Percentiles rank a stretch among this genome's conserved stretches.
Evolutionary conservation across 495 filamentous ascomycete species (phyloP).

Genomic region (Penicillium longicatenatum): DNA sequence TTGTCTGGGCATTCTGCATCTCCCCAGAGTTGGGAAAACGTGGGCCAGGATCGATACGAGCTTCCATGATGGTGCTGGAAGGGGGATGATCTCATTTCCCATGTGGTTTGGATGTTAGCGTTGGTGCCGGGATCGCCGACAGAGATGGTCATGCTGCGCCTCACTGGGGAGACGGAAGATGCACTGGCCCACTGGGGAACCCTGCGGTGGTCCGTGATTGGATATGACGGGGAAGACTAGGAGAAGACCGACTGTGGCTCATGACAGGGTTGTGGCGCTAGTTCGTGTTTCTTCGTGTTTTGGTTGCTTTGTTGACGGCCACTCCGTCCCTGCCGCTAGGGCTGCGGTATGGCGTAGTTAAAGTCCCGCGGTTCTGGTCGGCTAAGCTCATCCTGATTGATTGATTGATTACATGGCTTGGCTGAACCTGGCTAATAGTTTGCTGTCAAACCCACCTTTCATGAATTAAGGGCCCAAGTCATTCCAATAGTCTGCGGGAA

Average conservation of each 20-base stretch:
- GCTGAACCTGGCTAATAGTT: not conserved
- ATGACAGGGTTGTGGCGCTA: conserved; percentile 20
- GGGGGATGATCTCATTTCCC: not conserved
- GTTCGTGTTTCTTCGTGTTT: conserved; percentile 2
- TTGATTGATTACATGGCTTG: not conserved
- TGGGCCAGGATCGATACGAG: too few relatives aligned
- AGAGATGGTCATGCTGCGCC: conserved; percentile 25
- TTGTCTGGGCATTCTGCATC: too few relatives aligned
- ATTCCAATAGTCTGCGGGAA: not conserved
- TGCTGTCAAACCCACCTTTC: not conserved
- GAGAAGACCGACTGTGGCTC: conserved; percentile 22
- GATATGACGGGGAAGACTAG: not conserved
- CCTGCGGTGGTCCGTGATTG: not conserved
- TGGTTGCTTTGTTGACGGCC: conserved; percentile 17
- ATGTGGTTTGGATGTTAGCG: not conserved
- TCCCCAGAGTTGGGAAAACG: too few relatives aligned
- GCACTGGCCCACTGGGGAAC: not conserved
- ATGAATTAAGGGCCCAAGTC: not conserved
- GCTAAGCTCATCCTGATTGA: not conserved
- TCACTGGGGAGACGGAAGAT: conserved; percentile 7
- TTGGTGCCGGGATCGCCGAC: conserved; percentile 28
- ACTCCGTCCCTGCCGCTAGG: conserved; percentile 11
- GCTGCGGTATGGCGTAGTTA: conserved; percentile 6
- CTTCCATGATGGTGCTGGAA: not conserved
- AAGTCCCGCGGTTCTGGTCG: not conserved